A percentile compares a stretch with the other conserved stretches of the same genome.
These are phyloP conservation scores for Alternaria arbusti DNA, from an alignment of 2,329 filamentous ascomycete species.

Conservation along the genomic window DNA sequence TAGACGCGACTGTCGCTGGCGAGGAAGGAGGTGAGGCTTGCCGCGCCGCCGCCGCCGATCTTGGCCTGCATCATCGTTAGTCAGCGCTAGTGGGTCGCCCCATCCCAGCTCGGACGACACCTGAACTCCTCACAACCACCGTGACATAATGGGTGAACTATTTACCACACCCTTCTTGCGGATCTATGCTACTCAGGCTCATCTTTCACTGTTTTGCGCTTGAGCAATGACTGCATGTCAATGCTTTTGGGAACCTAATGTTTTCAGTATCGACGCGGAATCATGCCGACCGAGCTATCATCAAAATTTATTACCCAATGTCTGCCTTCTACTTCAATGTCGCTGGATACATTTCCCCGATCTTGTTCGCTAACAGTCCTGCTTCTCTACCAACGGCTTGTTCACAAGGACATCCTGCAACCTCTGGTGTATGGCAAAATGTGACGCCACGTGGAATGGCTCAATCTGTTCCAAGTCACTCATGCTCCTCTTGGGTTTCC, in stretches of 20 bases:
- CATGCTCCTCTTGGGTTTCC: no score
- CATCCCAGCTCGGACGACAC: neutral
- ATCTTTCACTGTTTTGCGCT: no score
- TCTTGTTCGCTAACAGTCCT: accelerated
- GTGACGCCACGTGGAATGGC: no score
- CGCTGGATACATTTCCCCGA: no score
- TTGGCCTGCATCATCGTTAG: neutral
- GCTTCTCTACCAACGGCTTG: neutral
- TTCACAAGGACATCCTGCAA: neutral
- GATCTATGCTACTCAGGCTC: accelerated
- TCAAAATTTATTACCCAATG: accelerated
- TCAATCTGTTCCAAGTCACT: no score
- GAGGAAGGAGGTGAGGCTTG: neutral
- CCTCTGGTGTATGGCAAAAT: no score
- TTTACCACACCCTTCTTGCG: accelerated
- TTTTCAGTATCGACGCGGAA: no score
- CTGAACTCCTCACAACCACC: neutral
- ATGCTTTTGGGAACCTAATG: no score
- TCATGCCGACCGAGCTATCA: no score
- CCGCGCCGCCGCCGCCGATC: neutral
- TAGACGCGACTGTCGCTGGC: neutral
- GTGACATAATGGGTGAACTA: no score
- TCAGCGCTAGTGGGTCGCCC: constrained; percentile 2
- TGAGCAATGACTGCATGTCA: no score
- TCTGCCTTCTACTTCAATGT: no score